Base-by-base conservation (phyloP, 2,329 filamentous ascomycete species). In the Diaporthe sp. region DNA sequence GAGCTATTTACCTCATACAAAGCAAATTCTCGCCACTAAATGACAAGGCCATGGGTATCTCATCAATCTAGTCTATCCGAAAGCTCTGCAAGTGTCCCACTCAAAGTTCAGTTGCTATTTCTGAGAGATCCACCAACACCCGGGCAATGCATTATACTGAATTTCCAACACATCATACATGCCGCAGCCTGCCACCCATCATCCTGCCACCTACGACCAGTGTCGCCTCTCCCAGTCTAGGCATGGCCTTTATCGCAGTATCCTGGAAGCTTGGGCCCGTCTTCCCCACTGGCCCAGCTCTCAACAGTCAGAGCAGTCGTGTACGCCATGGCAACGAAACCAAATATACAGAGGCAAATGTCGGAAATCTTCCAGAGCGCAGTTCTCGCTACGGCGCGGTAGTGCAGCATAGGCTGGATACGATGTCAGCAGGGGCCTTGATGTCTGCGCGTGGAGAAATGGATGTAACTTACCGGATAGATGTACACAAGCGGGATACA, bases 401-500 rank as follows among this genome's bases (percentile, higher is more conserved):
- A 94, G 82, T 99, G 97, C 70, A 99, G 91, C 83, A 99, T 88
- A 58, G 97, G 96, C 95, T 98, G 40, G 55, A 40, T 19, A 50
- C 5, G 33, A 79, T 61, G 80, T 87, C 77, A 88, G 82, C 58
- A 9, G 68, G 33, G 33, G 42, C 38, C 17, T 30, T 60, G 6
- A 35, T 10, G 52, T 52, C 7, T 7, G n/a, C 71, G 71, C 30
- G 35, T 71, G 66, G 25, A 25, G 19, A 35, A 22, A 74, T 9
- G 33, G 50, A 12, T 15, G 25, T 45, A 33, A 91, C 95, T 89
- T 89, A 98, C 96, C 77, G 97, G 97, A 82, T 99, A 99, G 71
- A 99, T 97, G 81, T 97, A 98, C 76, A 98, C 97, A 74, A 99
- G 87, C 58, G 97, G 97, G 79, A 99, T 97, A 82, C 97, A 99